Base-by-base conservation (phyloP, 2,329 filamentous ascomycete species). In the Aspergillus jensenii region DNA sequence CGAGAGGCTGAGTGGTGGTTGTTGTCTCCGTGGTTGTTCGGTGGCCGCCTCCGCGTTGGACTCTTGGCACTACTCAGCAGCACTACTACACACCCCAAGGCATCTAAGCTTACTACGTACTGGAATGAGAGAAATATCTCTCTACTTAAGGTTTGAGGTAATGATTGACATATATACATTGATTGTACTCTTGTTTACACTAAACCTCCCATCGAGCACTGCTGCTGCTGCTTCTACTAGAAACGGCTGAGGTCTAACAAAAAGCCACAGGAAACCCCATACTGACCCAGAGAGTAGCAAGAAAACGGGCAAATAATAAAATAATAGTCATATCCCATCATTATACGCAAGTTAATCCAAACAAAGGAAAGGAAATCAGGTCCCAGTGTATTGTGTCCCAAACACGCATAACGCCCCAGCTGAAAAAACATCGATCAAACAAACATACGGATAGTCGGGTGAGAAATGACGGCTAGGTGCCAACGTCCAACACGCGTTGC, bases 401-500 rank as follows among this genome's bases (percentile, higher is more conserved):
- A 59, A 57, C 55, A 62, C 55, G 31, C 41, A 60, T 25, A 65
- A 67, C 64, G 64, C 64, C 65, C 58, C 56, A 65, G 64, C 61
- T 69, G 47, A 62, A 68, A 67, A 67, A 52, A 60, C 59, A 54
- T 47, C n/a, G 51, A 55, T 17, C 60, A 59, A 62, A 50, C 57
- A 65, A 49, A 40, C 19, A 25, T 35, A 27, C 25, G 25, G 7
- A 27, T 27, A 35, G 17, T 61, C 52, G 58, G 17, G 56, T 25
- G 17, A 48, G 27, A 59, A 44, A 44, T 31, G 27, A 31, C 46
- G 47, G 59, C 58, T 69, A 75, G 59, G 64, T 65, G 50, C 65
- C 69, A 55, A 68, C 52, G 62, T 68, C 69, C 65, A 74, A 60
- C 58, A 69, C 69, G 62, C 66, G 69, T 65, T 69, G 70, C 65